phyloP scores from a whole-genome alignment of 257 asterid species.

The Solanum ossicruentum region DNA sequence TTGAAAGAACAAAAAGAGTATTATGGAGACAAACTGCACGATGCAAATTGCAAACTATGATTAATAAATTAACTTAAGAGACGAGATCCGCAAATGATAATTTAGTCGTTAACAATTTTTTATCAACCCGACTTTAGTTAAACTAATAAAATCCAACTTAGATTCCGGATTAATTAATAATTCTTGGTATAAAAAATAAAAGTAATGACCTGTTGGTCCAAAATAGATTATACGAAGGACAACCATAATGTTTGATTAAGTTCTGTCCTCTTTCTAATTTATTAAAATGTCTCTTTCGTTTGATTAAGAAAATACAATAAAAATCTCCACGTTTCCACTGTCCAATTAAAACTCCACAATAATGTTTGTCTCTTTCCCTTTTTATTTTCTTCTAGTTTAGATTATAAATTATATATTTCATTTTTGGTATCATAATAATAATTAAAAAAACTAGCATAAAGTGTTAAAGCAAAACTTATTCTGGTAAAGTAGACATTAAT shows the following conservation, averaged over 20 bases:
- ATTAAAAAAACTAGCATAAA: neutral
- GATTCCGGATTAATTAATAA: neutral
- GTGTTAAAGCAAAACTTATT: too few species aligned
- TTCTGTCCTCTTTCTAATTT: neutral
- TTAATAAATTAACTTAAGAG: too few species aligned
- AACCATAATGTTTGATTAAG: neutral
- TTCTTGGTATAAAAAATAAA: neutral
- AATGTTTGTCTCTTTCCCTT: neutral
- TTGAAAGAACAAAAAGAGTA: too few species aligned
- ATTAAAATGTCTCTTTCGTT: neutral
- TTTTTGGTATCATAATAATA: neutral
- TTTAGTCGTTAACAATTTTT: neutral
- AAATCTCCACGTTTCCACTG: neutral
- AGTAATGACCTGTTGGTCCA: neutral
- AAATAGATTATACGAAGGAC: neutral
- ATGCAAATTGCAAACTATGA: too few species aligned
- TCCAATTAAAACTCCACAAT: neutral
- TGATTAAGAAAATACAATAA: neutral
- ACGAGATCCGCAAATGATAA: too few species aligned
- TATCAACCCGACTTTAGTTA: neutral
- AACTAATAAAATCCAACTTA: neutral
- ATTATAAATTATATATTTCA: neutral
- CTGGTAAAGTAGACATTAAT: neutral
- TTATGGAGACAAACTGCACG: too few species aligned
- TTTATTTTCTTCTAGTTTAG: neutral